A percentile compares a stretch with the other conserved stretches of the same genome.
phyloP scores from a whole-genome alignment of 2,329 filamentous ascomycete species.

The Huntiella savannae region DNA sequence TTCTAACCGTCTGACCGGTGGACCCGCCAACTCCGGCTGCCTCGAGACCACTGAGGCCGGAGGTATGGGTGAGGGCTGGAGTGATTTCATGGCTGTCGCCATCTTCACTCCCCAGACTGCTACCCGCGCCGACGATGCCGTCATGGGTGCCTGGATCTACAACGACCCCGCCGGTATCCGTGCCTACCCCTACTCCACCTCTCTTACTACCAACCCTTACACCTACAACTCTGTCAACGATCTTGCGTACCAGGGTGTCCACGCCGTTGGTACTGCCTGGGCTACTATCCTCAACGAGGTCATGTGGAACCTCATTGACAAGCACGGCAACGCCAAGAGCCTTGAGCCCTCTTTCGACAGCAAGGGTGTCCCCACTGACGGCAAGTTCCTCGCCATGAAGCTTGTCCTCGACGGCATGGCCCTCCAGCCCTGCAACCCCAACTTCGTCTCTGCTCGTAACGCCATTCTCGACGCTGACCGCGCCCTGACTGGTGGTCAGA shows the following conservation, averaged over 20 bases:
- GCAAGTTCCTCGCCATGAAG: slow-evolving; percentile 32
- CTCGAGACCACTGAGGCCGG: slow-evolving; percentile 27
- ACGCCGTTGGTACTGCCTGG: slow-evolving; percentile 33
- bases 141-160: slow-evolving; percentile 31
- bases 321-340: slow-evolving; percentile 30
- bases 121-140: slow-evolving; percentile 26
- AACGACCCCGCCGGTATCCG: slow-evolving; percentile 28
- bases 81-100: slow-evolving; percentile 34
- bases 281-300: slow-evolving; percentile 34
- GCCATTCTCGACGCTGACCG: slow-evolving; percentile 37
- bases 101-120: slow-evolving; percentile 27
- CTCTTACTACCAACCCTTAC: slow-evolving; percentile 28
- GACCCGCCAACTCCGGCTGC: slow-evolving; percentile 32
- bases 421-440: slow-evolving; percentile 37
- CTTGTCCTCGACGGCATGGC: slow-evolving; percentile 32
- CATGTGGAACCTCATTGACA: slow-evolving; percentile 38
- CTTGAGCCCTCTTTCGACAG: slow-evolving; percentile 22
- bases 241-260: slow-evolving; percentile 19
- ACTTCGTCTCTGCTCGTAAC: slow-evolving; percentile 31
- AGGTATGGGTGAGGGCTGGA: slow-evolving; percentile 41
- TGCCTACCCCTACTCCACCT: slow-evolving; percentile 31
- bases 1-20: slow-evolving; percentile 39
- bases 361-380: slow-evolving; percentile 30
- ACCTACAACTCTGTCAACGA: slow-evolving; percentile 27
- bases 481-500: slow-evolving; percentile 29